A percentile compares a stretch with the other conserved stretches of the same genome.
phyloP scores from a whole-genome alignment of 2,329 filamentous ascomycete species.

The Sordariomycetes sp. region DNA sequence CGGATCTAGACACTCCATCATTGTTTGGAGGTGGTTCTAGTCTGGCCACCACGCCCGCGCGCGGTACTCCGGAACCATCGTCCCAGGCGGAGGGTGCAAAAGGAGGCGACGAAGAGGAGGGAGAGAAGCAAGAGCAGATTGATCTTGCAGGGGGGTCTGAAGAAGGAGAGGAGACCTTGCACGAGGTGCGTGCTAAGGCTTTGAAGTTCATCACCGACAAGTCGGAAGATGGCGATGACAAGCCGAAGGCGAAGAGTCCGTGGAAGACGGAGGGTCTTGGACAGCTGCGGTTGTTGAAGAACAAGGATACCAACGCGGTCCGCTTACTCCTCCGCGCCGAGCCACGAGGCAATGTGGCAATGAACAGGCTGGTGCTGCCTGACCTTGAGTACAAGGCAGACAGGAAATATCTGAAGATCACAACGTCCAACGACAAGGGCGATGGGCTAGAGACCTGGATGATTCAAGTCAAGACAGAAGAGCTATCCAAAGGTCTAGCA shows the following conservation, averaged over 20 bases:
- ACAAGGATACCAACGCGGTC: conserved; percentile 58
- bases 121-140: conserved; percentile 57
- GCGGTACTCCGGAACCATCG: conserved; percentile 49
- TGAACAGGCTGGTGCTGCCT: conserved; percentile 60
- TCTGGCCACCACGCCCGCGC: conserved; percentile 49
- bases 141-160: conserved; percentile 61
- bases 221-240: conserved; percentile 33
- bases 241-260: conserved; percentile 39
- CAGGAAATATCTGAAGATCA: conserved; percentile 51
- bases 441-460: conserved; percentile 60
- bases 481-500: conserved; percentile 45
- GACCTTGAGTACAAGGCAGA: conserved; percentile 53
- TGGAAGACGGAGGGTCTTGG: conserved; percentile 68
- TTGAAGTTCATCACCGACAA: conserved; percentile 46
- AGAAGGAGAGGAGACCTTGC: conserved; percentile 60
- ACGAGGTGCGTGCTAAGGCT: conserved; percentile 64
- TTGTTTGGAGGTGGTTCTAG: conserved; percentile 51
- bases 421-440: conserved; percentile 47
- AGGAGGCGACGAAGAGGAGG: conserved; percentile 37
- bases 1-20: conserved; percentile 43
- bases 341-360: conserved; percentile 61
- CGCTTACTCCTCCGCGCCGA: conserved; percentile 67
- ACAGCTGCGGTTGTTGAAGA: conserved; percentile 60
- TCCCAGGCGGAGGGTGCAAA: conserved; percentile 33
- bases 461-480: conserved; percentile 59